Evolutionary conservation across 768 basidiomycete species (phyloP).

Genomic region (Vararia minispora): DNA sequence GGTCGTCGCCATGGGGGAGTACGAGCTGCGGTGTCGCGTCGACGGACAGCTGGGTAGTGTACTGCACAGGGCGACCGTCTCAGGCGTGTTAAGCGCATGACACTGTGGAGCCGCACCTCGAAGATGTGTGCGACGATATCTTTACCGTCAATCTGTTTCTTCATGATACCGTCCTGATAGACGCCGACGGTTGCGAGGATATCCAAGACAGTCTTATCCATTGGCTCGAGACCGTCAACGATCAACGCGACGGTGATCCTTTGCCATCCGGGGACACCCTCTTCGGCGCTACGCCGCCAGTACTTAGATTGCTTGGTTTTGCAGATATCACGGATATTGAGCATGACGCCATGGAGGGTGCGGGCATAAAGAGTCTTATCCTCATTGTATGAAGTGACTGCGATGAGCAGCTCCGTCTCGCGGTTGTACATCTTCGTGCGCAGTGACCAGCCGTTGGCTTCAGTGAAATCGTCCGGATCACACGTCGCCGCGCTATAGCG

Average conservation of each 20-base stretch:
- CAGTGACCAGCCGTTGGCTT: conserved; percentile 74
- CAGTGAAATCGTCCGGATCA: conserved; percentile 82
- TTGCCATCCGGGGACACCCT: conserved; percentile 83
- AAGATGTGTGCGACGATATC: conserved; percentile 91
- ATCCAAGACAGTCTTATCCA: conserved; percentile 93
- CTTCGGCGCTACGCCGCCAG: conserved; percentile 75
- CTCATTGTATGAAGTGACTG: conserved; percentile 89
- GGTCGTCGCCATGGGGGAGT: conserved; percentile 79
- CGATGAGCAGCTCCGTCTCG: conserved; percentile 87
- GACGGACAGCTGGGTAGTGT: conserved; percentile 93
- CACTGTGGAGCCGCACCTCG: no score
- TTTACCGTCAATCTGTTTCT: conserved; percentile 83
- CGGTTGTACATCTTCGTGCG: conserved; percentile 80
- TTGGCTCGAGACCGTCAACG: conserved; percentile 85
- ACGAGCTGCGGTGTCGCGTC: conserved; percentile 86
- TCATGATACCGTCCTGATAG: conserved; percentile 93
- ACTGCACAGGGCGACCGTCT: conserved; percentile 34
- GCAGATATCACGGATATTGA: conserved; percentile 97
- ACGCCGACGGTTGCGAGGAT: conserved; percentile 83
- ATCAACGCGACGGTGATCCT: conserved; percentile 84
- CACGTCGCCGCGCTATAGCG: conserved; percentile 87
- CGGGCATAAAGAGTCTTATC: conserved; percentile 87
- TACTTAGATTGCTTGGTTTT: conserved; percentile 92
- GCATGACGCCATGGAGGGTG: conserved; percentile 92
- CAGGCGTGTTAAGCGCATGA: conserved; percentile 6